phyloP scores from a whole-genome alignment of 176 grass and related monocot species.

The Bolboschoenus planiculmis region DNA sequence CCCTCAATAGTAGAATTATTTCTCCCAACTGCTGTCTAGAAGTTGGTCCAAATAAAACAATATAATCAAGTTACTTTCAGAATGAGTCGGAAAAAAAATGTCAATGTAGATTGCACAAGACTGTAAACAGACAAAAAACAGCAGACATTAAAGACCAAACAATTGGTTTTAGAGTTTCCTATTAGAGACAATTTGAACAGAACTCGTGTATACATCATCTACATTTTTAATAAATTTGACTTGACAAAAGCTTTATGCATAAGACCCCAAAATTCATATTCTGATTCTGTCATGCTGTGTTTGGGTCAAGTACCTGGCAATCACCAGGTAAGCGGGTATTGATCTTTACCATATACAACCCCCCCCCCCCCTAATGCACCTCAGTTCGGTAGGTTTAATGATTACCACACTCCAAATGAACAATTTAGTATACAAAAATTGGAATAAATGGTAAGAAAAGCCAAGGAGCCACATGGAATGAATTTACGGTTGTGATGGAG shows the following conservation, averaged over 20 bases:
- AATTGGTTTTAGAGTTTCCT: background rate
- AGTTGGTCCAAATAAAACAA: background rate
- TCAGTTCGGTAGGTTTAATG: background rate
- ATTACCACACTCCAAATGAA: background rate
- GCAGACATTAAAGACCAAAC: background rate
- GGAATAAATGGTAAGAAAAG: background rate
- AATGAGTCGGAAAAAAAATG: background rate
- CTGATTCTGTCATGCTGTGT: too few species aligned
- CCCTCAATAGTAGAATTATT: background rate
- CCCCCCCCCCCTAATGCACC: background rate
- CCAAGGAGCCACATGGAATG: background rate
- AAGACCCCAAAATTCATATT: background rate
- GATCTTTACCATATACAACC: background rate
- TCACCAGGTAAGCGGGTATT: background rate
- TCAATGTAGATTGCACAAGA: background rate
- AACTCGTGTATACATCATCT: background rate
- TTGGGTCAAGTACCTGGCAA: background rate
- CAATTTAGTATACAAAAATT: background rate
- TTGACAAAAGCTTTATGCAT: background rate
- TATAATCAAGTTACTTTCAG: background rate
- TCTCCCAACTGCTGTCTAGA: background rate
- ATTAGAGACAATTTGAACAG: background rate
- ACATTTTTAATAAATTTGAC: background rate
- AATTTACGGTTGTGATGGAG: conserved; percentile 4
- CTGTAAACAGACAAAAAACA: background rate